A percentile compares a stretch with the other conserved stretches of the same genome.
These are phyloP conservation scores for Clonostachys solani DNA, from an alignment of 2,329 filamentous ascomycete species.

Conservation along the genomic window DNA sequence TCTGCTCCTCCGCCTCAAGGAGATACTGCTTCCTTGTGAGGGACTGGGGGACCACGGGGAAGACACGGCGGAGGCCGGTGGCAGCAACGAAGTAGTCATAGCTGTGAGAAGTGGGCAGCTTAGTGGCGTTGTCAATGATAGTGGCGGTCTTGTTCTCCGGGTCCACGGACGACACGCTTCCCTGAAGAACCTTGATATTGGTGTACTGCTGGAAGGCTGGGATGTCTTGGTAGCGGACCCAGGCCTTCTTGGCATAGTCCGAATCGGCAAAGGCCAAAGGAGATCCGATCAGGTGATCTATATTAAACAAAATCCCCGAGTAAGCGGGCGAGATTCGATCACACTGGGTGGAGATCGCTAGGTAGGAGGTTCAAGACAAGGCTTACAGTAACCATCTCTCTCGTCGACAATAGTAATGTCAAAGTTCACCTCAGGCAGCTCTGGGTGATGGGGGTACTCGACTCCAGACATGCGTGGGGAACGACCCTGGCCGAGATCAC, in stretches of 20 bases:
- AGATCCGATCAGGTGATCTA: constrained; percentile 66
- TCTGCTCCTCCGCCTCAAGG: constrained; percentile 55
- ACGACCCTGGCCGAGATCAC: constrained; percentile 58
- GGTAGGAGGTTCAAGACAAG: background rate
- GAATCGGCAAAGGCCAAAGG: constrained; percentile 66
- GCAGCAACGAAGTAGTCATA: constrained; percentile 78
- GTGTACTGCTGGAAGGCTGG: constrained; percentile 51
- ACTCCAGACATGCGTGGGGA: constrained; percentile 37
- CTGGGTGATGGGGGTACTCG: constrained; percentile 30
- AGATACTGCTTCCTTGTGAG: constrained; percentile 59
- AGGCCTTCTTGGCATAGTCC: constrained; percentile 61
- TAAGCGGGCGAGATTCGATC: background rate
- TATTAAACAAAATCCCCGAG: constrained; percentile 3
- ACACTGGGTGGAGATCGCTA: background rate
- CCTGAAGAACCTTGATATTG: constrained; percentile 58
- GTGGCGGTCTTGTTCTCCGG: constrained; percentile 53
- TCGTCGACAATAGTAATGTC: constrained; percentile 75
- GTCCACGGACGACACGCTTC: constrained; percentile 58
- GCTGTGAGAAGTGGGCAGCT: constrained; percentile 30
- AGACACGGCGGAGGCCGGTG: constrained; percentile 65
- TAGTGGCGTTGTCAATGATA: constrained; percentile 43
- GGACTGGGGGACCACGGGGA: constrained; percentile 69
- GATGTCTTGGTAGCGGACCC: constrained; percentile 66
- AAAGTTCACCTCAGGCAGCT: constrained; percentile 46
- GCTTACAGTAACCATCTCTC: constrained; percentile 77